A percentile compares a stretch with the other conserved stretches of the same genome.
Conservation (phyloP, 495 filamentous ascomycete genomes). For the Aspergillus sclerotiicarbonarius region DNA sequence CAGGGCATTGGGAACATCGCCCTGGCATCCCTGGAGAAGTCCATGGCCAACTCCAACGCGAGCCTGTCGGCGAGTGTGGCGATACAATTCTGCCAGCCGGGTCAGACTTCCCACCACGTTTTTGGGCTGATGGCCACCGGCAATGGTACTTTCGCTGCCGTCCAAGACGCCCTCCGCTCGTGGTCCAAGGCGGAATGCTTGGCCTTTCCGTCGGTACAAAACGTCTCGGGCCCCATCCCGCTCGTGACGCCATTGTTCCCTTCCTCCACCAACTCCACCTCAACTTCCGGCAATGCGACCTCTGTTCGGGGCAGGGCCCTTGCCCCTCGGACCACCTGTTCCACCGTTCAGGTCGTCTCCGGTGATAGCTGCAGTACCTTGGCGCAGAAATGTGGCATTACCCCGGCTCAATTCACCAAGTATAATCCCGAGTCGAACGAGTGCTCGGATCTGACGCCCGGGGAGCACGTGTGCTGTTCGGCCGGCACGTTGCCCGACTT, state of each 20-base stretch:
- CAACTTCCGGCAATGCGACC: constrained; percentile 5
- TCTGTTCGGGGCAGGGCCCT: constrained; percentile 1
- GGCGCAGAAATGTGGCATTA: constrained; percentile 45
- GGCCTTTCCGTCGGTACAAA: constrained; percentile 16
- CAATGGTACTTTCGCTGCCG: constrained; percentile 28
- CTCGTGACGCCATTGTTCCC: constrained; percentile 18
- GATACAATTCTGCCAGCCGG: constrained; percentile 35
- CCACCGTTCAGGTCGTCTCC: constrained; percentile 21
- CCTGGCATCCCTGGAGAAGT: constrained; percentile 19
- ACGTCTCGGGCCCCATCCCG: constrained; percentile 16
- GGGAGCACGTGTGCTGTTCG: constrained; percentile 48
- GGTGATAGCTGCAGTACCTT: constrained; percentile 40
- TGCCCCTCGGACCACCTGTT: constrained; percentile 3
- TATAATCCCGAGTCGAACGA: constrained; percentile 36
- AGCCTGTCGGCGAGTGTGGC: constrained; percentile 20
- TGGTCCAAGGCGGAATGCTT: constrained; percentile 37
- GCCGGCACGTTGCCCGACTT: constrained; percentile 39
- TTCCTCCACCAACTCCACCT: constrained; percentile 6
- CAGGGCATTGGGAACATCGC: constrained; percentile 21
- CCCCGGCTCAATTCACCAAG: constrained; percentile 34
- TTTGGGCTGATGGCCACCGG: constrained; percentile 33
- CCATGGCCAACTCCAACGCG: constrained; percentile 15
- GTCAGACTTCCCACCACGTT: constrained; percentile 24
- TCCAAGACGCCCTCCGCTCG: constrained; percentile 30
- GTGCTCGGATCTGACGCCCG: constrained; percentile 34